Evolutionary conservation across 148 eudicot species (phyloP), one percentile per base, ranked within the genome.

Genomic region (Rhododendron williamsianum): DNA sequence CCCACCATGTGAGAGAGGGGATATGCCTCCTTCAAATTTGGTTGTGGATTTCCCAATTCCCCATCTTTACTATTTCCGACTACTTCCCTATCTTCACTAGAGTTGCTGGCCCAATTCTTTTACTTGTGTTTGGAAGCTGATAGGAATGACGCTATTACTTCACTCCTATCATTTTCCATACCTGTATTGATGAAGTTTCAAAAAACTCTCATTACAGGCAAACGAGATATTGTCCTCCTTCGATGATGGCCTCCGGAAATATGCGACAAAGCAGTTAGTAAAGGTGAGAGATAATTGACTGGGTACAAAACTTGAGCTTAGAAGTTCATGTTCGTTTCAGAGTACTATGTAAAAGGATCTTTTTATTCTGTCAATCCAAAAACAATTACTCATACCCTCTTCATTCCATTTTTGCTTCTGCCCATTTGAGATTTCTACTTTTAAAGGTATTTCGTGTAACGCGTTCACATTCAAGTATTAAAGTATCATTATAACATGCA

Each of bases 181-280:
- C 56, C 56, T 67, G 25, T 84, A 45, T 60, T 78, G 58, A 84
- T 84, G 67, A 38, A 58, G 74, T 33, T 85, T 23, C 27, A 60
- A 63, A 81, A 72, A 27, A 72, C 84, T 36, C 30, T 43, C 74
- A 82, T 84, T 88, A 84, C 91, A 97, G 99, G 99, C 98, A 80
- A 97, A 91, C 89, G 99, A 97, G 90, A 97, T 97, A 49, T 86
- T 97, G 58, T 97, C 99, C 48, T 95, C 99, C 78, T 97, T 97
- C 78, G 99, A 97, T 90, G 99, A 97, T 77, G 95, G 99, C 52
- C 94, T 97, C 49, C 90, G 99, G 81, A 89, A 35, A 86, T 97
- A 97, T 90, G 99, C 98, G 16, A 90, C 90, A 46, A 93, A 90
- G 85, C 99, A 97, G 74, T 91, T 97, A 86, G 88, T 90, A 80